phyloP scores from a whole-genome alignment of 169 alveolate species.

The Perkinsus chesapeaki region DNA sequence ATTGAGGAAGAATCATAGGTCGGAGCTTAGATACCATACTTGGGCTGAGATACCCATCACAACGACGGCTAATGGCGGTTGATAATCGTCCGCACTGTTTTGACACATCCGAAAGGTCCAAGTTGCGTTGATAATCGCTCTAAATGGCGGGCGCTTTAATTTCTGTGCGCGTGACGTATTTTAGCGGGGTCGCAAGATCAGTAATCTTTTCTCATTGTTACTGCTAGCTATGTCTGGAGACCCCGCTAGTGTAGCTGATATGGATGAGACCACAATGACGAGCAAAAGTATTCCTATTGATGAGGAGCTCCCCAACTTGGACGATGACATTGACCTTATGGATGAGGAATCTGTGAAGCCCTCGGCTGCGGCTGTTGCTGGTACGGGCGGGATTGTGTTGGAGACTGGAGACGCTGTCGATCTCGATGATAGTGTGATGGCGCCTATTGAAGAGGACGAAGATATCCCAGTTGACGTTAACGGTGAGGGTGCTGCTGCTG shows the following conservation, averaged over 20 bases:
- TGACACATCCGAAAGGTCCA: background rate
- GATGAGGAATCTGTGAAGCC: background rate
- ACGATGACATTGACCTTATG: background rate
- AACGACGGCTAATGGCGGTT: background rate
- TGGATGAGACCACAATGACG: background rate
- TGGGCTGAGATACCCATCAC: background rate
- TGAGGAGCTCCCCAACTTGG: background rate
- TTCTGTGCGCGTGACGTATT: background rate
- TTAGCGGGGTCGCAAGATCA: background rate
- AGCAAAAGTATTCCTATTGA: background rate
- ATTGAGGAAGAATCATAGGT: background rate
- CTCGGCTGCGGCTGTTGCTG: background rate
- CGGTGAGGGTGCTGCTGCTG: background rate
- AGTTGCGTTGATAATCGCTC: background rate
- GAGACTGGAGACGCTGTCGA: no score
- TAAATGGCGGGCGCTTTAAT: background rate
- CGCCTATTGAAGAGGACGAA: background rate
- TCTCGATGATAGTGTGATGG: background rate
- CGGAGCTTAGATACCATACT: background rate
- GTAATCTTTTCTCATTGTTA: background rate
- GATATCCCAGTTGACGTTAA: background rate
- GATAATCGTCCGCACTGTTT: no score
- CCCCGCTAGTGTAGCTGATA: background rate
- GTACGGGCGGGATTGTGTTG: background rate
- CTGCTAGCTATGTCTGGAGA: background rate